phyloP scores from a whole-genome alignment of 2,329 filamentous ascomycete species.

The Paraphaeosphaeria minitans region DNA sequence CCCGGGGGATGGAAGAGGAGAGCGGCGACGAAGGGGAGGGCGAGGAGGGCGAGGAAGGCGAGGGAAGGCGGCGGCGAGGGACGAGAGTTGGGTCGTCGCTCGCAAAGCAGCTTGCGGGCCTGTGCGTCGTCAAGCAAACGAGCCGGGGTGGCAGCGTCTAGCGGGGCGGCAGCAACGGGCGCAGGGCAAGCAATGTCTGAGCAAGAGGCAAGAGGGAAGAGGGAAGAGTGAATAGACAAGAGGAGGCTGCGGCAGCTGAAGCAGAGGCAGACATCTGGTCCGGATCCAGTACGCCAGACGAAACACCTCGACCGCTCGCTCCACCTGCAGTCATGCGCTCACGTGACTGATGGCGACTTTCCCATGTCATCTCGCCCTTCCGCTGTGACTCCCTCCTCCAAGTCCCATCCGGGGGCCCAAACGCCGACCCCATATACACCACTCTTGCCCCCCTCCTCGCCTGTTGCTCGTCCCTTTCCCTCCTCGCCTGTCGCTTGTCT shows the following conservation, averaged over 20 bases:
- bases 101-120: slow-evolving; percentile 18
- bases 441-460: slow-evolving; percentile 10
- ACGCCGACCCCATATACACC: slow-evolving; percentile 16
- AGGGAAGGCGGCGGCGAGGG: too few species aligned
- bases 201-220: too few species aligned
- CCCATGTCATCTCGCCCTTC: slow-evolving; percentile 5
- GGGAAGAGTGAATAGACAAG: too few species aligned
- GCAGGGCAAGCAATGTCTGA: neutral
- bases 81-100: slow-evolving; percentile 20
- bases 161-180: neutral
- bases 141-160: slow-evolving; percentile 6
- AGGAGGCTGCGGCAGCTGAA: neutral
- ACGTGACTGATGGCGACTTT: slow-evolving; percentile 15
- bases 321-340: slow-evolving; percentile 1
- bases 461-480: slow-evolving; percentile 3
- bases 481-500: neutral
- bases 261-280: neutral
- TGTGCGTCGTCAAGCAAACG: slow-evolving; percentile 18
- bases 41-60: too few species aligned
- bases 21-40: slow-evolving; percentile 6
- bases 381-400: slow-evolving; percentile 29
- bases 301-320: neutral
- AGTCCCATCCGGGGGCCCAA: slow-evolving; percentile 41
- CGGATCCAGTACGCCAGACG: neutral
- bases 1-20: slow-evolving; percentile 21